Percentiles rank a stretch among this genome's conserved stretches.
phyloP scores from a whole-genome alignment of 495 filamentous ascomycete species.

The Neohortaea acidophila region DNA sequence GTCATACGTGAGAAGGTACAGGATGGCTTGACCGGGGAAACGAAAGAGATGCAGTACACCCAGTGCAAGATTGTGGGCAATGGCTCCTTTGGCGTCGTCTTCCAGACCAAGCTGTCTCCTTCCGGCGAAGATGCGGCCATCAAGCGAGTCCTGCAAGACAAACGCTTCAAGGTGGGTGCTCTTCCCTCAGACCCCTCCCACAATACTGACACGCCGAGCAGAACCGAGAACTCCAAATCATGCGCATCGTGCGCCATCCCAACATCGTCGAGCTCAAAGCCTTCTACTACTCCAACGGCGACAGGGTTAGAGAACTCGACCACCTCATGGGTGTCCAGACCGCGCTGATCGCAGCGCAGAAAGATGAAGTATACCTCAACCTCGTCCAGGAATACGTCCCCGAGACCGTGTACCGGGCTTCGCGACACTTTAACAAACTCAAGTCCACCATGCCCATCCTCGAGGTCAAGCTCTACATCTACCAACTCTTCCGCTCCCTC shows the following conservation, averaged over 20 bases:
- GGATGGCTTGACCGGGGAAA: slow-evolving; percentile 92
- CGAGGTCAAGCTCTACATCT: slow-evolving; percentile 98
- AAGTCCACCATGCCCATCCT: slow-evolving; percentile 99
- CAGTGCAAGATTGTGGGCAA: slow-evolving; percentile 99
- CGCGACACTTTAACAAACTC: slow-evolving; percentile 97
- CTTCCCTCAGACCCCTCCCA: background rate
- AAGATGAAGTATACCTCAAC: slow-evolving; percentile 98
- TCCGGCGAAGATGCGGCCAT: slow-evolving; percentile 96
- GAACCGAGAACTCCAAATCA: slow-evolving; percentile 98
- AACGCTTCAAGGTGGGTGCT: slow-evolving; percentile 82
- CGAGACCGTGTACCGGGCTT: slow-evolving; percentile 97
- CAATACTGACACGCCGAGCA: slow-evolving; percentile 31
- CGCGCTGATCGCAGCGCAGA: slow-evolving; percentile 39
- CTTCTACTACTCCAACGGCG: slow-evolving; percentile 98
- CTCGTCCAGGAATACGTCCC: slow-evolving; percentile 96
- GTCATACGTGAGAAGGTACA: slow-evolving; percentile 98
- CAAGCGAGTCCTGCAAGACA: slow-evolving; percentile 95
- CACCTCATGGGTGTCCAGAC: slow-evolving; percentile 16
- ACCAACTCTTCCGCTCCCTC: slow-evolving; percentile 94
- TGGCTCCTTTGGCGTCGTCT: slow-evolving; percentile 96
- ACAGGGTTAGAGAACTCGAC: slow-evolving; percentile 46
- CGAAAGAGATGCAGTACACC: slow-evolving; percentile 90
- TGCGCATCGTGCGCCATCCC: slow-evolving; percentile 96
- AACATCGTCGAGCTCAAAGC: slow-evolving; percentile 98
- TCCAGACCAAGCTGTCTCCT: slow-evolving; percentile 95